A percentile compares a stretch with the other conserved stretches of the same genome.
phyloP scores from a whole-genome alignment of 352 stramenopile species.

The Pythium phragmitis region DNA sequence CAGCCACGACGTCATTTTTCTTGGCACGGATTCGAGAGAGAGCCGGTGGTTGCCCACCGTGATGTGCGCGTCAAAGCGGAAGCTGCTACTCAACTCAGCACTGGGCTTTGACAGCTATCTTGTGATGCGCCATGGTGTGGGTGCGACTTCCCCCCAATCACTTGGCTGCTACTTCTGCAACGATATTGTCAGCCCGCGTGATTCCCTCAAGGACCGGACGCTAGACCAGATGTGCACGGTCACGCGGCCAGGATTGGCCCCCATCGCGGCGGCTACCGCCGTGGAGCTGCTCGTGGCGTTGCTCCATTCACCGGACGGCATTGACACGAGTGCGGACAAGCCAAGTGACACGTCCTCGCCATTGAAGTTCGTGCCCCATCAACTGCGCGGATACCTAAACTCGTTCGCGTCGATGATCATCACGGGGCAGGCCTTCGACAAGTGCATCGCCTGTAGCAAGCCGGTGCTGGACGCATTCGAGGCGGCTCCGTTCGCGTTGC shows the following conservation, averaged over 20 bases:
- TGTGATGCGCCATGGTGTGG: constrained; percentile 96
- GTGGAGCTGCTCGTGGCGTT: constrained; percentile 96
- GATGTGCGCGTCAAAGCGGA: constrained; percentile 91
- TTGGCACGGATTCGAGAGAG: constrained; percentile 98
- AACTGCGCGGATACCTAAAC: constrained; percentile 95
- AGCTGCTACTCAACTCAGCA: constrained; percentile 81
- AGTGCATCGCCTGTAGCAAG: constrained; percentile 95
- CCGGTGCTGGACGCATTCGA: constrained; percentile 89
- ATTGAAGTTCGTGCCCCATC: constrained; percentile 91
- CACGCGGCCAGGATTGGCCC: constrained; percentile 94
- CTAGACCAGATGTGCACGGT: constrained; percentile 99
- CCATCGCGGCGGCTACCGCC: constrained; percentile 91
- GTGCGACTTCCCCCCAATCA: constrained; percentile 17
- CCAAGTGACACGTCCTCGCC: constrained; percentile 44
- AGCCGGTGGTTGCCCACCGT: constrained; percentile 98
- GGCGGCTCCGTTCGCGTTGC: constrained; percentile 37
- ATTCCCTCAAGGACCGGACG: constrained; percentile 96
- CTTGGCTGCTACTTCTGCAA: constrained; percentile 99
- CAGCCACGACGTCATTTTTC: constrained; percentile 94
- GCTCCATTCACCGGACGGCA: constrained; percentile 90
- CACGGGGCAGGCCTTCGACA: constrained; percentile 91
- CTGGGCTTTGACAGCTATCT: constrained; percentile 97
- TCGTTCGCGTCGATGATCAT: constrained; percentile 83
- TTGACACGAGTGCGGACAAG: constrained; percentile 68
- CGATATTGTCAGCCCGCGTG: constrained; percentile 97